A percentile compares a stretch with the other conserved stretches of the same genome.
These are phyloP conservation scores for Rosa rugosa DNA, from an alignment of 306 rosid genomes.

Conservation along the genomic window DNA sequence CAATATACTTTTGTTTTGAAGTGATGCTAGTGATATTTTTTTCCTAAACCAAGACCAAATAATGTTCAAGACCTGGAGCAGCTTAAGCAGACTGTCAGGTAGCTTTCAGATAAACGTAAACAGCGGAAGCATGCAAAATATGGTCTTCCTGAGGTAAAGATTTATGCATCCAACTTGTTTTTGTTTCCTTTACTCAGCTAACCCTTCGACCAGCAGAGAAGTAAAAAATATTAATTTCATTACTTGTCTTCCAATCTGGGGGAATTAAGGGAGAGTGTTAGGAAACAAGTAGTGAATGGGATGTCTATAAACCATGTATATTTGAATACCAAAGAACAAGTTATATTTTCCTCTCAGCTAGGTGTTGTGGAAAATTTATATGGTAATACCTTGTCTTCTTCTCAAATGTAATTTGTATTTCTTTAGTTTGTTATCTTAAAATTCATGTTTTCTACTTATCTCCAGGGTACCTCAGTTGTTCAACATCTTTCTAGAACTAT, in stretches of 20 bases:
- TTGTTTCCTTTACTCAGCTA: neutral
- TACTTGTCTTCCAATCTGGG: neutral
- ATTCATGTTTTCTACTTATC: constrained; percentile 9
- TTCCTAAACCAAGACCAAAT: constrained; percentile 57
- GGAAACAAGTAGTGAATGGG: neutral
- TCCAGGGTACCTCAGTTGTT: constrained; percentile 57
- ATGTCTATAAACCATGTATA: neutral
- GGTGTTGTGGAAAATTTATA: neutral
- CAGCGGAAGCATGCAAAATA: constrained; percentile 57
- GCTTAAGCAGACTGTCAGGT: constrained; percentile 62
- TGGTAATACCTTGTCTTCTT: neutral
- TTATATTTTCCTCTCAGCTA: neutral
- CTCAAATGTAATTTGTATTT: neutral
- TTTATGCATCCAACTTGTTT: constrained; percentile 2
- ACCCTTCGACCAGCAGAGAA: neutral
- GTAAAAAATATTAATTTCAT: neutral
- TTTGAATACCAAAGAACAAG: too few species aligned
- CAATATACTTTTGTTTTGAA: neutral
- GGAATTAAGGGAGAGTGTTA: neutral
- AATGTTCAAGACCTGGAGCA: constrained; percentile 64
- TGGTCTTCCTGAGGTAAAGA: constrained; percentile 76
- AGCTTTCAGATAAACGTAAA: constrained; percentile 64
- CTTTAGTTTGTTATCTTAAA: neutral
- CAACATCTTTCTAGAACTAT: constrained; percentile 60
- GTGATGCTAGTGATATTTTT: constrained; percentile 13